Evolutionary conservation across 83 land plant genomes (phyloP), one percentile per base, ranked within the genome.

Genomic region (Isoetes engelmannii): DNA sequence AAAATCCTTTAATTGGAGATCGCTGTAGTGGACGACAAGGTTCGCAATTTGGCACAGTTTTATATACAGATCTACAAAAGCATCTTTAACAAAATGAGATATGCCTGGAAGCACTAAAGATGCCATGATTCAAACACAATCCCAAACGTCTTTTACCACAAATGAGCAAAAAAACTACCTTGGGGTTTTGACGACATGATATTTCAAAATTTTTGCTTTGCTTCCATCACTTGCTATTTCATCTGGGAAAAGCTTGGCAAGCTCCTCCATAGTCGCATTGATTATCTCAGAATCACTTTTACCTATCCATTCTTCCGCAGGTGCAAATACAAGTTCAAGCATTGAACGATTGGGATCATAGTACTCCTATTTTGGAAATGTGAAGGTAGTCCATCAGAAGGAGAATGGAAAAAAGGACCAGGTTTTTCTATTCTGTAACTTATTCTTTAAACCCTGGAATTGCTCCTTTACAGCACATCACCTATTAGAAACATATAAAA

Each of bases 271-370:
- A n/a, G 99, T 91, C 18, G 97, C 99, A 67, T 95, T 87, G 62
- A 95, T 85, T 20, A 95, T 95, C n/a, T 90, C 97, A 15, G 68
- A 74, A 61, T 95, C 97, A 79, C 97, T 90, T 41, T 87, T 75
- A 59, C 75, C 75, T n/a, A 95, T 91, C 97, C 97, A 95, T 72
- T 90, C 80, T 63, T 95, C 97, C 45, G 99, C 99, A 54, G 99
- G 99, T 19, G 99, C 99, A 81, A 95, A 95, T 57, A 95, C 97
- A 62, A 95, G 83, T 74, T 95, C 99, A 78, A 95, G 70, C 99
- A 95, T 95, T 15, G 99, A 95, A 19, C 82, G 77, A 63, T 95
- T 81, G 54, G 97, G 97, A 75, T 88, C 85, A 63, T 86, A 85
- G 68, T 95, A 95, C 74, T 95, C 99, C 98, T 94, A 28, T 28